Evolutionary conservation across 2,329 filamentous ascomycete species (phyloP), one percentile per base, ranked within the genome.

Genomic region (Cladosporium velox): DNA sequence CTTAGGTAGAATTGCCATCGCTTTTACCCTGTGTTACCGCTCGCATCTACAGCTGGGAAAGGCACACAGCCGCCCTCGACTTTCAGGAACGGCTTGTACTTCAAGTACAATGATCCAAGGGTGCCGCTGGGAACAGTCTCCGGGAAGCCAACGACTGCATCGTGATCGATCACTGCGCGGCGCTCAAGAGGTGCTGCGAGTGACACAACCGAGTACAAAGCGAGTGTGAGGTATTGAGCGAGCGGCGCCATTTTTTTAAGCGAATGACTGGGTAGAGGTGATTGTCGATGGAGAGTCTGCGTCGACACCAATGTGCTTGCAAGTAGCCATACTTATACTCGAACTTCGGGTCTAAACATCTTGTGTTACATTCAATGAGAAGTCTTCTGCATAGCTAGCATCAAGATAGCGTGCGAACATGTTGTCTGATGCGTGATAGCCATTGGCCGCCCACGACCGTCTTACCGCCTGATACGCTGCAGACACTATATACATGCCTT

Each of bases 11-110:
- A 38, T 18, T 30, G 12, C 12, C 2, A 15, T 14, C 79, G 15
- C 10, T 70, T 79, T 67, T 74, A 88, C 86, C 82, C 79, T 18
- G 84, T 88, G 70, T 89, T 81, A 2, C 87, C 87, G 0, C 77
- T 74, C 0, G 80, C 80, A 68, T 89, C 84, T 1, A 89, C 87
- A 1, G 84, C 87, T 0, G 87, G 86, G 72, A 87, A 89, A 0
- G 87, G 86, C 10, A 88, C 86, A 68, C 87, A 89, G 55, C 87
- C 87, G 70, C 85, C 85, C 21, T 81, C 79, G 5, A 88, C 83
- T 12, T 86, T 70, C 6, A 88, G 79, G 63, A 79, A 81, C 0
- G 86, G 86, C 75, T 88, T 82, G 75, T 86, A 88, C 63, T 83
- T 83, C 51, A 84, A 73, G 69, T 86, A 85, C 28, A 86, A 73